A percentile compares a stretch with the other conserved stretches of the same genome.
Conservation (phyloP, 2,329 filamentous ascomycete species). For the Neonectria coccinea region DNA sequence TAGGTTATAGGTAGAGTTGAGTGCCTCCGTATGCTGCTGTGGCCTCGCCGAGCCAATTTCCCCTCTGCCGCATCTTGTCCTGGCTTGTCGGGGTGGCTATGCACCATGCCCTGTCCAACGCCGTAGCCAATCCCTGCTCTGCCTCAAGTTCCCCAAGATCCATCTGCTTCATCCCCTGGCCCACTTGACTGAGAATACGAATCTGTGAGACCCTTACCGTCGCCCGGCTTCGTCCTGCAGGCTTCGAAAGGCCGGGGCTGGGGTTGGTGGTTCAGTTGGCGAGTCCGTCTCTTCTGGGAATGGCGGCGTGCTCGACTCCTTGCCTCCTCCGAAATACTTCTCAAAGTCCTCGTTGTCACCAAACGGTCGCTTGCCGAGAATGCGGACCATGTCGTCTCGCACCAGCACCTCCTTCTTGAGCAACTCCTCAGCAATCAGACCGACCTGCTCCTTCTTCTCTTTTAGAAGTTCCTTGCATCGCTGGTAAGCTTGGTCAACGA, state of each 20-base stretch:
- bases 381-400: constrained; percentile 89
- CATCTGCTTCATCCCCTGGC: constrained; percentile 18
- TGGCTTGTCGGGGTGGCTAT: constrained; percentile 25
- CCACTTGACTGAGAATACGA: constrained; percentile 10
- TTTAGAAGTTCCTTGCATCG: constrained; percentile 86
- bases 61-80: constrained; percentile 9
- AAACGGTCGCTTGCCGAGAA: constrained; percentile 87
- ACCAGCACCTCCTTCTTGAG: constrained; percentile 91
- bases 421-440: constrained; percentile 91
- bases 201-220: constrained; percentile 6
- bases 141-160: constrained; percentile 37
- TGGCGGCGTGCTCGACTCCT: constrained; percentile 68
- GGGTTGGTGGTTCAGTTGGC: constrained; percentile 52
- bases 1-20: constrained; percentile 46
- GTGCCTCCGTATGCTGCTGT: constrained; percentile 41
- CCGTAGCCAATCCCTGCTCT: constrained; percentile 39
- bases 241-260: constrained; percentile 54
- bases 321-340: constrained; percentile 86
- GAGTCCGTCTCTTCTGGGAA: constrained; percentile 60
- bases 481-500: constrained; percentile 92
- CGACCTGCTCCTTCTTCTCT: constrained; percentile 89
- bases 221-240: constrained; percentile 33
- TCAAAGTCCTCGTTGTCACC: constrained; percentile 87
- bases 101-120: constrained; percentile 24
- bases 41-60: constrained; percentile 28